phyloP scores from a whole-genome alignment of 352 stramenopile species.

The Phytophthora sojae region DNA sequence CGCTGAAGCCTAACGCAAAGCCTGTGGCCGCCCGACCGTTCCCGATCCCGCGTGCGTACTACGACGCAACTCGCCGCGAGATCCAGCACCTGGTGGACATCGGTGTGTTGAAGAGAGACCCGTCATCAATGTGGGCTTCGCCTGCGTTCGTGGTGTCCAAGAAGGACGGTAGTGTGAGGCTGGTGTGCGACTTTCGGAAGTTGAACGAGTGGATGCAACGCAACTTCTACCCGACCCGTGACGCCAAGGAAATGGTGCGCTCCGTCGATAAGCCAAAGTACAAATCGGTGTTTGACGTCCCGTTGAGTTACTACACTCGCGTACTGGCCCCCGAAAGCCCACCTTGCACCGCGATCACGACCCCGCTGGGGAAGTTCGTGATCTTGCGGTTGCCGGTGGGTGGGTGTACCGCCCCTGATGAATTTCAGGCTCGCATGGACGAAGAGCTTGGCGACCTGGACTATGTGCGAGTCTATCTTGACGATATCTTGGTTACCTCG shows the following conservation, averaged over 20 bases:
- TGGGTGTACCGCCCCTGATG: neutral
- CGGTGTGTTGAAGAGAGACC: neutral
- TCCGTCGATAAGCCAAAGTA: neutral
- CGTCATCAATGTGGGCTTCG: neutral
- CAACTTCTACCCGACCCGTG: neutral
- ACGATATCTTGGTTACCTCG: neutral
- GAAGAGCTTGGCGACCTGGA: neutral
- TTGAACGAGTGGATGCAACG: neutral
- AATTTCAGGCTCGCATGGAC: neutral
- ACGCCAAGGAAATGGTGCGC: neutral
- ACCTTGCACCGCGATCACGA: neutral
- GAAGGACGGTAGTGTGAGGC: neutral
- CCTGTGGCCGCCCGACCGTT: neutral
- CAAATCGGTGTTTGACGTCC: neutral
- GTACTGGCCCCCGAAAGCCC: neutral
- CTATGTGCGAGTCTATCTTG: neutral
- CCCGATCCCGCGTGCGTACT: neutral
- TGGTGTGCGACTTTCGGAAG: neutral
- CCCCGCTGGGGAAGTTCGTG: neutral
- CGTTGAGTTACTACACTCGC: conserved; percentile 1
- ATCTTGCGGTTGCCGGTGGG: neutral
- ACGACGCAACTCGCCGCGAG: neutral
- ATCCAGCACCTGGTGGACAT: neutral
- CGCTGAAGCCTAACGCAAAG: neutral
- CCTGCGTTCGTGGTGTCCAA: neutral